phyloP scores from a whole-genome alignment of 768 basidiomycete genomes.

The Pleurotus cornucopiae region DNA sequence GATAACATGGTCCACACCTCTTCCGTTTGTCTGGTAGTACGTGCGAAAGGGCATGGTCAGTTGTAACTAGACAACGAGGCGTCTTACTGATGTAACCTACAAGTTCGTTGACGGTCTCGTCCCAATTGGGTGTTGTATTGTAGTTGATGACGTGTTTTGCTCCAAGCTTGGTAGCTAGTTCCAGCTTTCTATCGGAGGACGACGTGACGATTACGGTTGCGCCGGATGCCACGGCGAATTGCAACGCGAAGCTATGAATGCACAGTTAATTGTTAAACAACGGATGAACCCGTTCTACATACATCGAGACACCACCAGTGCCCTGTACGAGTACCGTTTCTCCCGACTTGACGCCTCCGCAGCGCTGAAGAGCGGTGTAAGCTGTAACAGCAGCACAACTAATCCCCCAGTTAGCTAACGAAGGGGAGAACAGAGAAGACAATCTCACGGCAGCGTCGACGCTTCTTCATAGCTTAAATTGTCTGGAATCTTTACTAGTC shows the following conservation, averaged over 20 bases:
- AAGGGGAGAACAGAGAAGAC: no score
- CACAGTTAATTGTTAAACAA: slow-evolving; percentile 11
- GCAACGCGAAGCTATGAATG: slow-evolving; percentile 34
- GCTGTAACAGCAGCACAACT: slow-evolving; percentile 46
- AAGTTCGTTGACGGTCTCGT: slow-evolving; percentile 36
- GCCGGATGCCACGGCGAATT: slow-evolving; percentile 46
- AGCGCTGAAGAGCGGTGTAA: slow-evolving; percentile 40
- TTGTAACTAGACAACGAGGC: background rate
- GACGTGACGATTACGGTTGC: slow-evolving; percentile 49
- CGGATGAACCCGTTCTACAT: background rate
- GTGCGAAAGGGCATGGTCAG: no score
- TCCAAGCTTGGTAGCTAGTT: slow-evolving; percentile 35
- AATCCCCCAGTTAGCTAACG: no score
- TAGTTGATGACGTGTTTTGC: slow-evolving; percentile 49
- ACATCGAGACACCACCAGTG: slow-evolving; percentile 41
- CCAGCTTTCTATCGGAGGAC: slow-evolving; percentile 44
- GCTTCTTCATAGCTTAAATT: slow-evolving; percentile 43
- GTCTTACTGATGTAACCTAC: background rate
- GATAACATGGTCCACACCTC: slow-evolving; percentile 18
- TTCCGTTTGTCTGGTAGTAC: slow-evolving; percentile 10
- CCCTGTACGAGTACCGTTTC: slow-evolving; percentile 43
- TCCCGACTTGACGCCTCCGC: slow-evolving; percentile 36
- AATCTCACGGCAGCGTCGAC: slow-evolving; percentile 35
- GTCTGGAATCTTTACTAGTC: slow-evolving; percentile 34
- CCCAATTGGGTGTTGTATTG: slow-evolving; percentile 44